These are phyloP conservation scores for Suhomyces wounanorum DNA, from an alignment of 1,139 yeast species.

Conservation along the genomic window DNA sequence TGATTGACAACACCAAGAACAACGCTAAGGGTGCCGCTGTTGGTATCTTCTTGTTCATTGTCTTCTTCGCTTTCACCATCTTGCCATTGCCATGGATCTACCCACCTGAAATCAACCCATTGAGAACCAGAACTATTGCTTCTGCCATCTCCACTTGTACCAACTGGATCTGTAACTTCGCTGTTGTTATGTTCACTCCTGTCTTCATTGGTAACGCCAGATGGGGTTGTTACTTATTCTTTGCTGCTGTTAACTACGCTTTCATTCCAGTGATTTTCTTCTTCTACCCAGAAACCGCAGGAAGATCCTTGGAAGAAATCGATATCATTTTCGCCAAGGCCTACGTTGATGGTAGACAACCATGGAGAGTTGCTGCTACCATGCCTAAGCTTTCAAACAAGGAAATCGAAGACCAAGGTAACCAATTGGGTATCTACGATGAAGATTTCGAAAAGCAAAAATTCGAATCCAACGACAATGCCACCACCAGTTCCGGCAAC, in stretches of 20 bases:
- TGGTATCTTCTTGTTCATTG: constrained; percentile 31
- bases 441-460: constrained; percentile 40
- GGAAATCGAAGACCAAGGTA: constrained; percentile 52
- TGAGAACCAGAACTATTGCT: constrained; percentile 58
- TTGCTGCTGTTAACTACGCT: constrained; percentile 27
- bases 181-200: constrained; percentile 58
- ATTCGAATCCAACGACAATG: constrained; percentile 34
- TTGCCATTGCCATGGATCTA: constrained; percentile 55
- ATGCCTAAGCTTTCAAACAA: constrained; percentile 47
- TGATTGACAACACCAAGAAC: constrained; percentile 32
- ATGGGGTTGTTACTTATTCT: constrained; percentile 45
- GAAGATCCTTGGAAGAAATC: constrained; percentile 35
- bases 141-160: constrained; percentile 50
- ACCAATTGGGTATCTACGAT: constrained; percentile 47
- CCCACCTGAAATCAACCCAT: constrained; percentile 66
- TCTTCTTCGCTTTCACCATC: constrained; percentile 32
- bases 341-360: constrained; percentile 44
- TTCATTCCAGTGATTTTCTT: constrained; percentile 31
- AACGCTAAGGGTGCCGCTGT: constrained; percentile 50
- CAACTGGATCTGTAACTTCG: constrained; percentile 54
- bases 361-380: constrained; percentile 54
- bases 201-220: constrained; percentile 46
- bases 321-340: constrained; percentile 36
- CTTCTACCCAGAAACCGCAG: constrained; percentile 36
- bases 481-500: constrained; percentile 24